Conservation (phyloP, 2,329 filamentous ascomycete genomes). For the Pezicula neosporulosa region DNA sequence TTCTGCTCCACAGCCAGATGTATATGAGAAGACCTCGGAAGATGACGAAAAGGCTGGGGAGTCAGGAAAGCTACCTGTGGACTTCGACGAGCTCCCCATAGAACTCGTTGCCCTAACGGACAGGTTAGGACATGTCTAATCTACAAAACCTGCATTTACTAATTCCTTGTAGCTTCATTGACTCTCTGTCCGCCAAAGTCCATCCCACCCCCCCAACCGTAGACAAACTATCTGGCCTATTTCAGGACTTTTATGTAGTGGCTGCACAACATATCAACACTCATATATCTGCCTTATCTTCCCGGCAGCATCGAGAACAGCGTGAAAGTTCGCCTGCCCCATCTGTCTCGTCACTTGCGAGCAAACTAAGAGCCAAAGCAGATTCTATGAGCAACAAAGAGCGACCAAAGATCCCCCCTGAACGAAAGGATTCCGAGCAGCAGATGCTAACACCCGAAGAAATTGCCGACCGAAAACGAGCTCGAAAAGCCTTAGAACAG, state of each 20-base stretch:
- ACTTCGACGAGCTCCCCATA: slow-evolving; percentile 87
- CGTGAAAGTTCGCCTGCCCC: slow-evolving; percentile 59
- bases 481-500: slow-evolving; percentile 72
- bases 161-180: slow-evolving; percentile 67
- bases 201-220: slow-evolving; percentile 80
- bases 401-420: slow-evolving; percentile 38
- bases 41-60: slow-evolving; percentile 16
- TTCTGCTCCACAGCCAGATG: neutral
- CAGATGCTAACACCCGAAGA: slow-evolving; percentile 92
- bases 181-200: slow-evolving; percentile 82
- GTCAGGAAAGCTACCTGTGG: slow-evolving; percentile 30
- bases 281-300: slow-evolving; percentile 78
- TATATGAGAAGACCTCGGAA: slow-evolving; percentile 14
- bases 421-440: slow-evolving; percentile 47
- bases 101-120: slow-evolving; percentile 89
- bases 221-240: slow-evolving; percentile 78
- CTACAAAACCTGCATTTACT: slow-evolving; percentile 10
- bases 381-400: slow-evolving; percentile 49
- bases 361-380: slow-evolving; percentile 52
- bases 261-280: slow-evolving; percentile 81
- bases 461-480: slow-evolving; percentile 74
- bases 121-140: slow-evolving; percentile 49
- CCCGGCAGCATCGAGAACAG: slow-evolving; percentile 69
- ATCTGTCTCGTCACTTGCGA: slow-evolving; percentile 52
- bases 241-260: slow-evolving; percentile 88